phyloP scores from a whole-genome alignment of 208 protist genomes.

The Acanthamoeba lenticulata region DNA sequence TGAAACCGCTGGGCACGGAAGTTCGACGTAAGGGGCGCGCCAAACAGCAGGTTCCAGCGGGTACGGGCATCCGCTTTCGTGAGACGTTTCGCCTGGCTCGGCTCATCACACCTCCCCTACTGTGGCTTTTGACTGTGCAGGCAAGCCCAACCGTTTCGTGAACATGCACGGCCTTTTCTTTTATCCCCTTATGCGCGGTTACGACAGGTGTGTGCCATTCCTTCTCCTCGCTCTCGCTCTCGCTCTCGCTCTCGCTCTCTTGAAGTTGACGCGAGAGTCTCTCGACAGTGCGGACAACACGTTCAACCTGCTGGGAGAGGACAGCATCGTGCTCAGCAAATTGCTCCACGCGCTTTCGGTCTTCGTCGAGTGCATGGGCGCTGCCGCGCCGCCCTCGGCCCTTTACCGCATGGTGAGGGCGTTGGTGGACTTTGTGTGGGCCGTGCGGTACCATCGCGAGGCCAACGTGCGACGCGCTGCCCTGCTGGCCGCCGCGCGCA shows the following conservation, averaged over 20 bases:
- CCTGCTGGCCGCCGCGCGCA: constrained; percentile 13
- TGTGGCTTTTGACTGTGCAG: not conserved
- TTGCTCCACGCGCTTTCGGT: not conserved
- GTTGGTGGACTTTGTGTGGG: constrained; percentile 54
- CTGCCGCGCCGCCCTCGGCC: not conserved
- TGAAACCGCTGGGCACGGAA: too few species aligned
- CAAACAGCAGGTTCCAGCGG: too few species aligned
- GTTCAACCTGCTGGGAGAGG: constrained; percentile 50
- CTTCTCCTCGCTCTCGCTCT: not conserved
- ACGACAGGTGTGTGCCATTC: not conserved
- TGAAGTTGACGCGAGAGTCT: too few species aligned
- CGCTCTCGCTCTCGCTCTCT: not conserved
- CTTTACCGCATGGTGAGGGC: not conserved
- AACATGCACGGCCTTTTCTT: constrained; percentile 33
- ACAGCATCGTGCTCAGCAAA: constrained; percentile 57
- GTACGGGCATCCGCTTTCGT: too few species aligned
- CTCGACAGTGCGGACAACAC: not conserved
- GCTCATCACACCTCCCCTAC: too few species aligned
- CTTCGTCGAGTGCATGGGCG: constrained; percentile 47
- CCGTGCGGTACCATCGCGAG: constrained; percentile 53
- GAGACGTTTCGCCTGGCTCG: too few species aligned
- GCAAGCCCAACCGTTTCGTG: constrained; percentile 34
- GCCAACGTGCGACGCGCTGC: constrained; percentile 9
- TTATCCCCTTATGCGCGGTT: constrained; percentile 35
- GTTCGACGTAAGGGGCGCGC: too few species aligned